phyloP scores from a whole-genome alignment of 1,284 basidiomycete genomes.

The Tilletia caries region DNA sequence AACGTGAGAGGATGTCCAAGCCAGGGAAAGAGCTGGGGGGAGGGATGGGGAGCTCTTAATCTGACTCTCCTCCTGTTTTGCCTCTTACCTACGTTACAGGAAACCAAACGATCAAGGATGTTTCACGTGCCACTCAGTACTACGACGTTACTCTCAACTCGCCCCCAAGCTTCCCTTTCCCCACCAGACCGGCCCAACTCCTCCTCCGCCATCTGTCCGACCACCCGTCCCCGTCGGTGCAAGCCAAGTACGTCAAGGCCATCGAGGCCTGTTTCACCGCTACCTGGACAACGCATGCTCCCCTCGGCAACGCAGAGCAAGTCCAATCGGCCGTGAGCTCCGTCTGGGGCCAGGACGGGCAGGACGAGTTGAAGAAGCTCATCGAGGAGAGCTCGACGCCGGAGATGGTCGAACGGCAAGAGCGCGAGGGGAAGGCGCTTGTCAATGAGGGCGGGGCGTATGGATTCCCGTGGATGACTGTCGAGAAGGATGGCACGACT shows the following conservation, averaged over 20 bases:
- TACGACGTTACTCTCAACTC: slow-evolving; percentile 24
- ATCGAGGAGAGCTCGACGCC: slow-evolving; percentile 6
- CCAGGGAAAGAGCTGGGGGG: too few relatives aligned
- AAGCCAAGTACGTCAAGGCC: slow-evolving; percentile 20
- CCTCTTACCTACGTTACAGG: background rate
- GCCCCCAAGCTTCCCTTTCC: slow-evolving; percentile 38
- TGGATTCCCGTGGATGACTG: slow-evolving; percentile 34
- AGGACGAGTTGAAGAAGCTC: slow-evolving; percentile 17
- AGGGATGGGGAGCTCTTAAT: too few relatives aligned
- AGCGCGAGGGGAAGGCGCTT: slow-evolving; percentile 24
- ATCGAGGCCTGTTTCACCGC: slow-evolving; percentile 29
- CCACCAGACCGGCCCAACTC: slow-evolving; percentile 35
- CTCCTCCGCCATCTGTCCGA: slow-evolving; percentile 29
- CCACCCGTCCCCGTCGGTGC: background rate
- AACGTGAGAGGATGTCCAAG: too few relatives aligned
- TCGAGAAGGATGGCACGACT: background rate
- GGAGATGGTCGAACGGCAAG: slow-evolving; percentile 15
- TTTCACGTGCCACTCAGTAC: background rate
- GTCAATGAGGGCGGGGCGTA: slow-evolving; percentile 30
- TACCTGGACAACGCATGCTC: slow-evolving; percentile 34
- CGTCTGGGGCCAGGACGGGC: slow-evolving; percentile 16
- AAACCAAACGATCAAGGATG: background rate
- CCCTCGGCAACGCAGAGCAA: slow-evolving; percentile 25
- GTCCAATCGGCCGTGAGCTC: slow-evolving; percentile 22
- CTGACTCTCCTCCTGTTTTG: background rate